These are phyloP conservation scores for Echinochloa phyllopogon DNA, from an alignment of 176 grass and related monocot genomes.

Conservation along the genomic window DNA sequence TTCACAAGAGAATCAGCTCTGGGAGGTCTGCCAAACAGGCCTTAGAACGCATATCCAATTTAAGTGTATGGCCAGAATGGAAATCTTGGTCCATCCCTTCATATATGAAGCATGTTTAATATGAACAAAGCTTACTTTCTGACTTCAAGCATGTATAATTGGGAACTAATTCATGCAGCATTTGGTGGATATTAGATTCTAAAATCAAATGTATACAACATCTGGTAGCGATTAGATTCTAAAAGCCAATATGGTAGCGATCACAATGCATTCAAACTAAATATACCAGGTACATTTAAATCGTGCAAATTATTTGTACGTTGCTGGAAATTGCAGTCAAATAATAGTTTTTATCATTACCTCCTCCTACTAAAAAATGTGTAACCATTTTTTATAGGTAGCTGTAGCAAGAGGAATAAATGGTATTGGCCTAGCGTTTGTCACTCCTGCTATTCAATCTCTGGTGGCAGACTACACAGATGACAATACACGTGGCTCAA, in stretches of 20 bases:
- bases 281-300: background rate
- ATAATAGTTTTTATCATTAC: background rate
- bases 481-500: constrained; percentile 57
- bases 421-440: constrained; percentile 69
- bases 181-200: too few relatives aligned
- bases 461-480: constrained; percentile 73
- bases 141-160: background rate
- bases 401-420: constrained; percentile 78
- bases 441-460: constrained; percentile 76
- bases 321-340: background rate
- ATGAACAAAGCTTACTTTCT: background rate
- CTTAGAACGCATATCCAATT: too few relatives aligned
- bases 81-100: background rate
- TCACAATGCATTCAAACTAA: background rate
- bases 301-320: background rate
- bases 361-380: background rate
- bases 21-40: too few relatives aligned
- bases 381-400: constrained; percentile 39
- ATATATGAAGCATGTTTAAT: background rate
- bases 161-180: background rate
- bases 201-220: background rate
- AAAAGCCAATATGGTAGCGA: too few relatives aligned
- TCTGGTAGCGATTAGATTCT: background rate
- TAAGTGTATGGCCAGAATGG: background rate
- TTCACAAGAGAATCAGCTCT: too few relatives aligned